phyloP scores from a whole-genome alignment of 768 basidiomycete genomes.

The Pulveroboletus sp. region DNA sequence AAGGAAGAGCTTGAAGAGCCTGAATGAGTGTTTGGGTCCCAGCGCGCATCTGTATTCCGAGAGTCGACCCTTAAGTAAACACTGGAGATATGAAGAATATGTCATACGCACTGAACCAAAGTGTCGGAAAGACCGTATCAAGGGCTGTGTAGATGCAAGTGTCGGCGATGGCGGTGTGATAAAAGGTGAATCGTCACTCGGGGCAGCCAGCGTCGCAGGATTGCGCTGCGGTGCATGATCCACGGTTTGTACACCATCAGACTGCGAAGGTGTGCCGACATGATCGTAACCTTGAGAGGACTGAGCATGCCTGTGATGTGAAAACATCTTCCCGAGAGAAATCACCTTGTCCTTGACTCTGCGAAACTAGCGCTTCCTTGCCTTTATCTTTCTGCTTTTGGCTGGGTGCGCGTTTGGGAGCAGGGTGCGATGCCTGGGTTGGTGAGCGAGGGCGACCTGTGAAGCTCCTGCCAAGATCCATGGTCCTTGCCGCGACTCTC shows the following conservation, averaged over 20 bases:
- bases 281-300: slow-evolving; percentile 7
- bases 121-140: slow-evolving; percentile 54
- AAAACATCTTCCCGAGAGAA: slow-evolving; percentile 20
- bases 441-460: slow-evolving; percentile 36
- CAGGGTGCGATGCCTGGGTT: slow-evolving; percentile 27
- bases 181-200: slow-evolving; percentile 57
- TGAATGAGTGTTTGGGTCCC: slow-evolving; percentile 89
- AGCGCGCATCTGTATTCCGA: slow-evolving; percentile 62
- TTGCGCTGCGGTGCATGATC: slow-evolving; percentile 3
- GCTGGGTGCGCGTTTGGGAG: slow-evolving; percentile 52
- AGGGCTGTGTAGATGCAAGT: slow-evolving; percentile 38
- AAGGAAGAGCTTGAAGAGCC: slow-evolving; percentile 80
- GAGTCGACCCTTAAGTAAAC: neutral
- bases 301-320: slow-evolving; percentile 8
- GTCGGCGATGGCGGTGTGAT: slow-evolving; percentile 71
- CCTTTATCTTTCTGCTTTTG: slow-evolving; percentile 49
- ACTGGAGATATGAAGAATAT: neutral
- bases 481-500: slow-evolving; percentile 53
- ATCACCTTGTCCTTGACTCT: slow-evolving; percentile 29
- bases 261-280: slow-evolving; percentile 21
- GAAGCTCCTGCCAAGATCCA: slow-evolving; percentile 60
- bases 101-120: slow-evolving; percentile 59
- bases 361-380: slow-evolving; percentile 31
- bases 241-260: slow-evolving; percentile 7
- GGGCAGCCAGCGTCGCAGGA: slow-evolving; percentile 6